phyloP scores from a whole-genome alignment of 257 asterid genomes.

The Primulina tabacum region DNA sequence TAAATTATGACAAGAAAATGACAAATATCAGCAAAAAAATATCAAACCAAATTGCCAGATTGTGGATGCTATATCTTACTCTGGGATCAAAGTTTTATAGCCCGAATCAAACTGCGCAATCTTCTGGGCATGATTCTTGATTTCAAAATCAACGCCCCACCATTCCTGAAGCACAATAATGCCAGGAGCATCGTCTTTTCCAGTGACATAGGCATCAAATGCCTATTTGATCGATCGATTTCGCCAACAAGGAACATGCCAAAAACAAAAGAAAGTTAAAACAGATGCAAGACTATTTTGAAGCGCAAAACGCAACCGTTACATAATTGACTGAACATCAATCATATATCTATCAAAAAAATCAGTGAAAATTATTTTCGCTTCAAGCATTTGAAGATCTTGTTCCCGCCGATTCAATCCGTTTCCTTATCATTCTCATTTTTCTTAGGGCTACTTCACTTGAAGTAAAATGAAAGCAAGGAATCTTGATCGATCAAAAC shows the following conservation, averaged over 20 bases:
- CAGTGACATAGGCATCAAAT: slow-evolving; percentile 89
- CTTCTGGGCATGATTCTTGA: slow-evolving; percentile 92
- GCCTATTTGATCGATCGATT: slow-evolving; percentile 38
- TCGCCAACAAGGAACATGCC: slow-evolving; percentile 11
- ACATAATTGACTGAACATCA: neutral
- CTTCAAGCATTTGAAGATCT: too few relatives aligned
- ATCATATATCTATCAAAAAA: neutral
- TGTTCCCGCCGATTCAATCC: too few relatives aligned
- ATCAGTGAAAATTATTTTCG: neutral
- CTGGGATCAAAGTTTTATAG: slow-evolving; percentile 87
- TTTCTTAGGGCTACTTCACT: neutral
- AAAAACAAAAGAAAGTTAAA: neutral
- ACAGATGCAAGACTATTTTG: neutral
- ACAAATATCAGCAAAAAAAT: neutral
- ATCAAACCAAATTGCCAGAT: slow-evolving; percentile 8
- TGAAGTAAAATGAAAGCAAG: slow-evolving; percentile 9
- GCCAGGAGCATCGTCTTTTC: slow-evolving; percentile 95
- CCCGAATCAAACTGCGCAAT: slow-evolving; percentile 78
- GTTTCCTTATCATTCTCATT: neutral
- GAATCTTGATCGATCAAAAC: neutral
- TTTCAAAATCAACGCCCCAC: slow-evolving; percentile 99
- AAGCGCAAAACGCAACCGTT: neutral
- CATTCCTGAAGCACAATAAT: slow-evolving; percentile 95
- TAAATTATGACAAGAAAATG: neutral
- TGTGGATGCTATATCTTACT: slow-evolving; percentile 47